These are phyloP conservation scores for Juncus effusus DNA, from an alignment of 176 grass and related monocot species.

Conservation along the genomic window DNA sequence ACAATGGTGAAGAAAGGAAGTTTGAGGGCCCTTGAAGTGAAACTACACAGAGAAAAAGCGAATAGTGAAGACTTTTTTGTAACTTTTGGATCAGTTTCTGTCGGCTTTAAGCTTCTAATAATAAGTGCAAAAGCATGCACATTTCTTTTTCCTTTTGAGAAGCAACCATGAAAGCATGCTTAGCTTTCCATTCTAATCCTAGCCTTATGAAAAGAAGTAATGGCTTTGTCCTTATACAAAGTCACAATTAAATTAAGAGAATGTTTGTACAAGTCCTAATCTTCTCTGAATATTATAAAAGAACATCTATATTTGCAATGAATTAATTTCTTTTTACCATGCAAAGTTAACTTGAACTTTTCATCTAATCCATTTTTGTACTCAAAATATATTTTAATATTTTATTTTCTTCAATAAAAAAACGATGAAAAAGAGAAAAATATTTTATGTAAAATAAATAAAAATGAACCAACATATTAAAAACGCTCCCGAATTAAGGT, in stretches of 20 bases:
- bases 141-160: not conserved
- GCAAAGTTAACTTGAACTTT: too few relatives aligned
- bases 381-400: too few relatives aligned
- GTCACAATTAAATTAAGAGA: not conserved
- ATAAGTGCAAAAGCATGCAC: constrained; percentile 16
- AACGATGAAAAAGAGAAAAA: not conserved
- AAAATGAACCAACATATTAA: too few relatives aligned
- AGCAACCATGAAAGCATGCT: constrained; percentile 1
- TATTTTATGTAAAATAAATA: too few relatives aligned
- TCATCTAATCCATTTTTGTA: too few relatives aligned
- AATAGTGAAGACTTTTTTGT: not conserved
- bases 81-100: constrained; percentile 7
- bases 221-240: not conserved
- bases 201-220: constrained; percentile 16
- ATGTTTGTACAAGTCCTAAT: not conserved
- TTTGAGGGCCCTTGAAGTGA: too few relatives aligned
- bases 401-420: too few relatives aligned
- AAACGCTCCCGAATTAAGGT: too few relatives aligned
- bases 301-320: too few relatives aligned
- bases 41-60: too few relatives aligned
- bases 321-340: too few relatives aligned
- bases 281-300: too few relatives aligned
- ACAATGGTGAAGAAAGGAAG: not conserved
- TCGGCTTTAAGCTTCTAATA: not conserved
- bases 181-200: constrained; percentile 7